Evolutionary conservation across 148 eudicot species (phyloP), one percentile per base, ranked within the genome.

Genomic region (Linanthus parryae): DNA sequence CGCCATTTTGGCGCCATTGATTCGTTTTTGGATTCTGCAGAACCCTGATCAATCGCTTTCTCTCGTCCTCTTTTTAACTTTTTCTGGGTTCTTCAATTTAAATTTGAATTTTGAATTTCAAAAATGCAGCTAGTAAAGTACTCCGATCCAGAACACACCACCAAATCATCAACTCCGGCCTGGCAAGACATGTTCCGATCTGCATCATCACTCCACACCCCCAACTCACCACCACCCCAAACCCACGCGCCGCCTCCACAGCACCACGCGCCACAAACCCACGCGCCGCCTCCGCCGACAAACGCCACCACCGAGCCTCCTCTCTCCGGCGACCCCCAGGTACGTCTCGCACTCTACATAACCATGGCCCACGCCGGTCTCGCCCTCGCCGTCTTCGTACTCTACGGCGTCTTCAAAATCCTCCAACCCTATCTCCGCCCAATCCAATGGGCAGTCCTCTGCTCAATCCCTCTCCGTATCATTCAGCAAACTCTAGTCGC

Each of bases 351-450:
- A 13, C 63, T 85, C 14, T 88, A 80, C 68, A 79, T 88, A 59
- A 79, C 90, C 47, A 84, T 84, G 90, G 97, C 97, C 24, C 94
- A 88, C 56, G 90, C 70, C 0, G 85, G 85, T 7, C 74, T 85
- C 21, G 77, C 81, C 3, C 77, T 84, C 62, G 45, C 86, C 14
- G 58, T 85, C 28, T 61, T 88, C 41, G 55, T 74, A 34, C 64
- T 82, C 1, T 88, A 70, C 48, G 85, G 79, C 16, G 81, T 82
- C 3, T 75, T 64, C 44, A 75, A 72, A 7, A 61, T 88, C 21
- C 79, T 88, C 1, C 87, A 88, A 52, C 80, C 71, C 19, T 88
- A 79, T 52, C 64, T 84, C 0, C 66, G 97, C 20, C 97, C 97
- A 6, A 61, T 88, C 10, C 73, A 72, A 18, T 88, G 94, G 97